A percentile compares a stretch with the other conserved stretches of the same genome.
phyloP scores from a whole-genome alignment of 106 monocot genomes.

The Vanilla planifolia region DNA sequence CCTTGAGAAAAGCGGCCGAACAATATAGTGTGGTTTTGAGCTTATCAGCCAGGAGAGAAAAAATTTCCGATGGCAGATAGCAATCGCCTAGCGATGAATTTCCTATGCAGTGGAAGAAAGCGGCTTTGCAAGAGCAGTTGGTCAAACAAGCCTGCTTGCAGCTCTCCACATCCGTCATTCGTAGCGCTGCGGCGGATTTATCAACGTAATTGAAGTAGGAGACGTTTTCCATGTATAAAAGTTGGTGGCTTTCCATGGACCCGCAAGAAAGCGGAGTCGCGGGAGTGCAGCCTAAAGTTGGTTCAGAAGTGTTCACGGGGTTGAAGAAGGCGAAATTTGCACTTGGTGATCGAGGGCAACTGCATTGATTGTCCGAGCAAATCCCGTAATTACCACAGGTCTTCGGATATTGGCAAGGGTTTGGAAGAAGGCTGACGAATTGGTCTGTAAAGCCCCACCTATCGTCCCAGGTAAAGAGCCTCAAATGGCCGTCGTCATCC shows the following conservation, averaged over 20 bases:
- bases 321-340: conserved; percentile 11
- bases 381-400: conserved; percentile 42
- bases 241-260: not conserved
- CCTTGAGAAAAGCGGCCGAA: conserved; percentile 24
- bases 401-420: conserved; percentile 13
- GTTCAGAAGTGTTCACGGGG: not conserved
- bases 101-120: conserved; percentile 12
- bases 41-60: too few species aligned
- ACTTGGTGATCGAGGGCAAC: too few species aligned
- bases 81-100: conserved; percentile 7
- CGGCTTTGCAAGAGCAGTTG: conserved; percentile 36
- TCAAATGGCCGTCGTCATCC: conserved; percentile 4
- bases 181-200: not conserved
- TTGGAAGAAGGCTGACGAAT: not conserved
- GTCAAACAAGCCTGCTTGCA: conserved; percentile 42
- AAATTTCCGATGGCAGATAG: conserved; percentile 12
- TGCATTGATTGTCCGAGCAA: conserved; percentile 38
- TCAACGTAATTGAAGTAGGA: conserved; percentile 17
- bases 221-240: not conserved
- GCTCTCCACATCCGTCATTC: conserved; percentile 7
- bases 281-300: conserved; percentile 4
- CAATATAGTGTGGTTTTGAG: conserved; percentile 10
- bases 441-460: too few species aligned
- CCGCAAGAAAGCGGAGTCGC: conserved; percentile 15
- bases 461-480: not conserved